Conservation (phyloP, 2,329 filamentous ascomycete species). For the Penicillium sp. region DNA sequence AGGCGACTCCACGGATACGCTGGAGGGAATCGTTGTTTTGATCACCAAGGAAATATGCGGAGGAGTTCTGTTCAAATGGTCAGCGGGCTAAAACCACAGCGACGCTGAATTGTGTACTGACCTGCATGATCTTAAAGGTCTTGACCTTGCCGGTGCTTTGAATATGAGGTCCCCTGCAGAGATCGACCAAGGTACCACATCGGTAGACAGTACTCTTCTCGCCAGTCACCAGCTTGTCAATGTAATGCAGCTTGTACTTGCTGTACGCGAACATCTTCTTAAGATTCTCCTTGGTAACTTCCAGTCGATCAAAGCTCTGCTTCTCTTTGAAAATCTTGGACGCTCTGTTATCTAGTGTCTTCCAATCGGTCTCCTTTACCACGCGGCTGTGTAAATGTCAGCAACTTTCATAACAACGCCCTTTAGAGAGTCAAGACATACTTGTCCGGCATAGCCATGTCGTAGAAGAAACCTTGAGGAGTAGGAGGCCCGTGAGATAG, state of each 20-base stretch:
- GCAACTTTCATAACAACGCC: slow-evolving; percentile 24
- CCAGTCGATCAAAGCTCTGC: slow-evolving; percentile 89
- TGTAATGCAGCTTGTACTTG: slow-evolving; percentile 98
- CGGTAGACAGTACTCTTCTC: slow-evolving; percentile 93
- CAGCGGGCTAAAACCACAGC: background rate
- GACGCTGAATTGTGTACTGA: slow-evolving; percentile 33
- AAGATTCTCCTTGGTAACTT: slow-evolving; percentile 86
- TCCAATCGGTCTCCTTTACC: slow-evolving; percentile 79
- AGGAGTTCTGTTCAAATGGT: slow-evolving; percentile 61
- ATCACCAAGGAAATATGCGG: slow-evolving; percentile 93
- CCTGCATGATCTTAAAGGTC: slow-evolving; percentile 90
- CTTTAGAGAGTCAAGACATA: slow-evolving; percentile 30
- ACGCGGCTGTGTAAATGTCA: slow-evolving; percentile 50
- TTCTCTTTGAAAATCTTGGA: slow-evolving; percentile 92
- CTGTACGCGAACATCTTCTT: slow-evolving; percentile 97
- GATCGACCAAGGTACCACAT: slow-evolving; percentile 90
- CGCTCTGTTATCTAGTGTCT: slow-evolving; percentile 80
- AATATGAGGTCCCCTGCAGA: slow-evolving; percentile 94
- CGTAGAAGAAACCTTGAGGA: slow-evolving; percentile 93
- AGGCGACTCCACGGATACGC: slow-evolving; percentile 94
- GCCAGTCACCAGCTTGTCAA: slow-evolving; percentile 90
- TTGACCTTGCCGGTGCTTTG: slow-evolving; percentile 93
- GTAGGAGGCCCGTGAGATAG: slow-evolving; percentile 94
- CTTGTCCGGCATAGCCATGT: slow-evolving; percentile 83
- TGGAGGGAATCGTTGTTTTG: slow-evolving; percentile 93